These are phyloP conservation scores for Delonix regia DNA, from an alignment of 306 rosid genomes.

Conservation along the genomic window DNA sequence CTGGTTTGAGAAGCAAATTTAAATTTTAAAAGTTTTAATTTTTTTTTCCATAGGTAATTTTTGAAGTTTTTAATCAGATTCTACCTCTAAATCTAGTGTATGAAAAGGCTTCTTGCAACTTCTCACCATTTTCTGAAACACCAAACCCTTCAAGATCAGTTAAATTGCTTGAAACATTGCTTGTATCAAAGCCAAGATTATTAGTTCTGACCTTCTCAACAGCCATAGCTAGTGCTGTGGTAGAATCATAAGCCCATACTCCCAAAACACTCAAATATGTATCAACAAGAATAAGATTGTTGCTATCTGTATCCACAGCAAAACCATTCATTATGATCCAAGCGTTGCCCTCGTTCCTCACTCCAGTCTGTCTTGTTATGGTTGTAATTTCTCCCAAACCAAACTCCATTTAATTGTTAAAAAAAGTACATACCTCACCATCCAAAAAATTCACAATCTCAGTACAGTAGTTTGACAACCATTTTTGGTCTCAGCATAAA, in stretches of 20 bases:
- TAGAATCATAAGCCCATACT: constrained; percentile 68
- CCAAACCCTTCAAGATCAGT: constrained; percentile 50
- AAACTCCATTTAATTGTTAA: background rate
- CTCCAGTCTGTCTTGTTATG: constrained; percentile 51
- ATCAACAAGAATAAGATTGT: constrained; percentile 34
- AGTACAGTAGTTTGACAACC: background rate
- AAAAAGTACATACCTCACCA: background rate
- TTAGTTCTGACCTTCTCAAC: constrained; percentile 42
- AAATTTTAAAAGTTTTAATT: no score
- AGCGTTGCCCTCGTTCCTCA: constrained; percentile 54
- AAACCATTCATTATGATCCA: constrained; percentile 59
- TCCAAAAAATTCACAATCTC: background rate
- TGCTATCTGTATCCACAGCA: no score
- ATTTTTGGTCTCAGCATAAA: background rate
- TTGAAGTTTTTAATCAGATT: no score
- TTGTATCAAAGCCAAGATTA: background rate
- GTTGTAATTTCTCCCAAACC: background rate
- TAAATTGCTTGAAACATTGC: constrained; percentile 25
- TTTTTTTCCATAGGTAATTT: no score
- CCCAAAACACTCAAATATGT: constrained; percentile 44
- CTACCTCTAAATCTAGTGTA: constrained; percentile 46
- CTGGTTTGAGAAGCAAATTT: no score
- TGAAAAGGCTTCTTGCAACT: constrained; percentile 37
- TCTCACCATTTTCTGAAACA: constrained; percentile 43
- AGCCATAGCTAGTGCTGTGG: constrained; percentile 62